phyloP scores from a whole-genome alignment of 2,329 filamentous ascomycete species.

The Rosellinia necatrix region DNA sequence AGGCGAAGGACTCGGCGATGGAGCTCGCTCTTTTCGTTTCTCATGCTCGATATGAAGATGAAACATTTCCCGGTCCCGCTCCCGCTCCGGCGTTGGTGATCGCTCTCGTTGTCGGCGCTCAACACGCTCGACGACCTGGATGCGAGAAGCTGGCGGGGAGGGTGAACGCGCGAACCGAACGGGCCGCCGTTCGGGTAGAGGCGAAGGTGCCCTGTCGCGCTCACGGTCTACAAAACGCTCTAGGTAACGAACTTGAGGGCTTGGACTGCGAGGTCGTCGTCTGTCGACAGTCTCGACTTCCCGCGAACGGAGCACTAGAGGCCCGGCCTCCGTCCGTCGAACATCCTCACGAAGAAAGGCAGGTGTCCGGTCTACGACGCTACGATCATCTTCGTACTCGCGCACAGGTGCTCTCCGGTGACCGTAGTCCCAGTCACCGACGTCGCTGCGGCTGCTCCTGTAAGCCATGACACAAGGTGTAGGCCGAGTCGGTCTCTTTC shows the following conservation, averaged over 20 bases:
- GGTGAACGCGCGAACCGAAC: slow-evolving; percentile 48
- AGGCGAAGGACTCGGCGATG: slow-evolving; percentile 53
- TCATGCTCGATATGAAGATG: slow-evolving; percentile 55
- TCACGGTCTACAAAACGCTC: slow-evolving; percentile 52
- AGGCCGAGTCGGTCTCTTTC: slow-evolving; percentile 1
- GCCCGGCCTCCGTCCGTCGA: slow-evolving; percentile 53
- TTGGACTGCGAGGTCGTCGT: slow-evolving; percentile 50
- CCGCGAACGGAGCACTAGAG: slow-evolving; percentile 58
- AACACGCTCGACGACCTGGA: slow-evolving; percentile 35
- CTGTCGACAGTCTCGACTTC: slow-evolving; percentile 60
- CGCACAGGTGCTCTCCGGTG: slow-evolving; percentile 39
- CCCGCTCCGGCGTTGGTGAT: slow-evolving; percentile 45
- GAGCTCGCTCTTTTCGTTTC: slow-evolving; percentile 47
- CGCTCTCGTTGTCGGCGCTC: slow-evolving; percentile 38
- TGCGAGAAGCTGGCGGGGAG: slow-evolving; percentile 34
- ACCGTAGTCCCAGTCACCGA: slow-evolving; percentile 54
- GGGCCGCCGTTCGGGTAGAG: slow-evolving; percentile 38
- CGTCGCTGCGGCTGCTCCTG: slow-evolving; percentile 43
- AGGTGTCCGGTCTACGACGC: slow-evolving; percentile 50
- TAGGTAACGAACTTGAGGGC: slow-evolving; percentile 46
- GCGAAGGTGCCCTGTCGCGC: slow-evolving; percentile 48
- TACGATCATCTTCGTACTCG: slow-evolving; percentile 41
- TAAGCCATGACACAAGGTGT: slow-evolving; percentile 31
- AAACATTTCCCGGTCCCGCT: slow-evolving; percentile 51
- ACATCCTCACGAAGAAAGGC: slow-evolving; percentile 57